Conservation (phyloP, 2,329 filamentous ascomycete genomes). For the Alternaria viburni region DNA sequence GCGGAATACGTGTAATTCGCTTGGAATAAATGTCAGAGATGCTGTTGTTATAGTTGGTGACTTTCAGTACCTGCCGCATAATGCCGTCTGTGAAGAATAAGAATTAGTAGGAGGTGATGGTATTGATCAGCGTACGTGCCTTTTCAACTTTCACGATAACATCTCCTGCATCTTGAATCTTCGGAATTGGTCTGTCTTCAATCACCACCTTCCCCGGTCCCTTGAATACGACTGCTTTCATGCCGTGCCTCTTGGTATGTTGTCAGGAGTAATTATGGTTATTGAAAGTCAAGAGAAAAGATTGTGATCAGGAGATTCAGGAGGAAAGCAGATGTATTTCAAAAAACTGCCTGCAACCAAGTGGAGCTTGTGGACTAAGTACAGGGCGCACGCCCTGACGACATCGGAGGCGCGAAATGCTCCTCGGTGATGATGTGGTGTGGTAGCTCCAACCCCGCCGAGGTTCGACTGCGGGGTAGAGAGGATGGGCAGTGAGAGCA, state of each 20-base stretch:
- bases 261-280: neutral
- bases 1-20: slow-evolving; percentile 85
- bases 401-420: slow-evolving; percentile 9
- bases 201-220: slow-evolving; percentile 76
- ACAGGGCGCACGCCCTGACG: slow-evolving; percentile 19
- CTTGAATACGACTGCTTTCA: slow-evolving; percentile 91
- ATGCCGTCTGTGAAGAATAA: slow-evolving; percentile 62
- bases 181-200: slow-evolving; percentile 79
- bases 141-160: slow-evolving; percentile 83
- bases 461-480: slow-evolving; percentile 32
- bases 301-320: neutral
- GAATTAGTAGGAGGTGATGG: slow-evolving; percentile 4
- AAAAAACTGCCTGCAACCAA: neutral
- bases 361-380: slow-evolving; percentile 13
- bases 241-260: slow-evolving; percentile 52
- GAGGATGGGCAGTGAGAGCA: slow-evolving; percentile 4
- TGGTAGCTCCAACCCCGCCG: slow-evolving; percentile 31
- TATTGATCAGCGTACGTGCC: slow-evolving; percentile 14
- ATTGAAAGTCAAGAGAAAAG: neutral
- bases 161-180: slow-evolving; percentile 73
- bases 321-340: neutral
- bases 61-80: slow-evolving; percentile 79
- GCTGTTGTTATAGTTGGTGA: neutral
- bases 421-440: slow-evolving; percentile 13
- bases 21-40: slow-evolving; percentile 44